phyloP scores from a whole-genome alignment of 768 basidiomycete species.

The Kondoa malvinella region DNA sequence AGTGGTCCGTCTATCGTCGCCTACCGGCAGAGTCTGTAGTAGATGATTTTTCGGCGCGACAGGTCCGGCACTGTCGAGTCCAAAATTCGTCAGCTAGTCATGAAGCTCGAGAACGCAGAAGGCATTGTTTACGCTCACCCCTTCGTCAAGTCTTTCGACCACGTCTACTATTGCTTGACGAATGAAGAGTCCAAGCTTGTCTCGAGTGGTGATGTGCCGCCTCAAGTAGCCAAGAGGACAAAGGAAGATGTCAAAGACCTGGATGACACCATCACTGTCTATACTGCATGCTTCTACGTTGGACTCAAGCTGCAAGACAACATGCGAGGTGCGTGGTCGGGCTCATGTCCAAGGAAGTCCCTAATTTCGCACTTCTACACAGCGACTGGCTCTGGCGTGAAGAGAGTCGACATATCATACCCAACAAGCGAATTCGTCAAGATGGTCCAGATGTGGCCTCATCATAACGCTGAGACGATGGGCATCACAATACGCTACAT shows the following conservation, averaged over 20 bases:
- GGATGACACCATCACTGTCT: conserved; percentile 39
- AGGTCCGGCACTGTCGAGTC: conserved; percentile 99
- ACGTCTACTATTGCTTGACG: conserved; percentile 60
- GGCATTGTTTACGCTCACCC: conserved; percentile 83
- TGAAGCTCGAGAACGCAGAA: conserved; percentile 94
- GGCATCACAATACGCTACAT: conserved; percentile 85
- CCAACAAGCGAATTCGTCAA: conserved; percentile 90
- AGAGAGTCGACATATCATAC: conserved; percentile 87
- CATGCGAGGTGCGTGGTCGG: conserved; percentile 44
- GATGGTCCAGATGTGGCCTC: conserved; percentile 86
- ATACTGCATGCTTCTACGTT: conserved; percentile 96
- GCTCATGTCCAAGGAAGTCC: conserved; percentile 35
- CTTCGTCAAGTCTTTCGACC: conserved; percentile 83
- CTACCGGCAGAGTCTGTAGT: neutral
- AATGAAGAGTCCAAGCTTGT: conserved; percentile 77
- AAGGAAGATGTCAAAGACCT: conserved; percentile 55
- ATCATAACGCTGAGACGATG: conserved; percentile 80
- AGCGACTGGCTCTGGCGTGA: conserved; percentile 61
- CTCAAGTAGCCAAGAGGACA: conserved; percentile 52
- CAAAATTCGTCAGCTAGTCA: conserved; percentile 80
- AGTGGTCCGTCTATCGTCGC: conserved; percentile 67
- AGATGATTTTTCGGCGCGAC: neutral
- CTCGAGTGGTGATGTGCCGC: conserved; percentile 69
- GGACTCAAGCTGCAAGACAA: conserved; percentile 65
- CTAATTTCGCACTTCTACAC: conserved; percentile 16